Base-by-base conservation (phyloP, 768 basidiomycete species). In the Panus rudis region DNA sequence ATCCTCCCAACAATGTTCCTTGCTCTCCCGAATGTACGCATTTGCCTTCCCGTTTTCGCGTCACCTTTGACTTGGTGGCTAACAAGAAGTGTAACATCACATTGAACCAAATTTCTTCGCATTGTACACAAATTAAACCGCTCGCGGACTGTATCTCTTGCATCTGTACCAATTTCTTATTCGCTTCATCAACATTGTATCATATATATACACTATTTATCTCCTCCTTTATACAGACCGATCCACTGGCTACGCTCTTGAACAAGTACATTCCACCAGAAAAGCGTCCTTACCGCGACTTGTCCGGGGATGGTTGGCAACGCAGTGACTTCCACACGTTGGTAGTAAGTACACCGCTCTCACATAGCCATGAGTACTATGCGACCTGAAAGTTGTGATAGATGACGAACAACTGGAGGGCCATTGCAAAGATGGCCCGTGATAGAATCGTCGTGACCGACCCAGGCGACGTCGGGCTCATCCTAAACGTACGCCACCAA, bases 401-500 rank as follows among this genome's bases (percentile, higher is more conserved):
- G 88, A 88, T 88, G 82, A 79, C 84, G 30, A 91, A 92, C 53
- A 87, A 82, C 57, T 92, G 89, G 89, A 72, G 89, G 41, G 78
- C 88, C 1, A 56, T 91, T 42, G 88, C 88, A n/a, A 73, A 68
- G 49, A 87, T 89, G 84, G 86, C 88, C 25, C 74, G 83, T 56
- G 88, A 91, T 59, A 70, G 79, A 24, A 75, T 91, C 42, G 78
- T 90, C 17, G 68, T 71, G 14, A 68, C 83, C 39, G 72, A 84
- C 50, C 84, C 88, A 1, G 78, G 79, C 49, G 82, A 89, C 43
- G 50, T 88, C 37, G 57, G 58, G 7, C 68, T 74, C 46, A 73
- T 90, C 44, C 68, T 91, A 23, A 78, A 75, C 35, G 87, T 87
- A 61, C 68, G 84, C 62, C 32, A 7, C 20, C 37, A n/a, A n/a